Evolutionary conservation across 1,284 basidiomycete genomes (phyloP).

Genomic region (Cutaneotrichosporon dermatis): DNA sequence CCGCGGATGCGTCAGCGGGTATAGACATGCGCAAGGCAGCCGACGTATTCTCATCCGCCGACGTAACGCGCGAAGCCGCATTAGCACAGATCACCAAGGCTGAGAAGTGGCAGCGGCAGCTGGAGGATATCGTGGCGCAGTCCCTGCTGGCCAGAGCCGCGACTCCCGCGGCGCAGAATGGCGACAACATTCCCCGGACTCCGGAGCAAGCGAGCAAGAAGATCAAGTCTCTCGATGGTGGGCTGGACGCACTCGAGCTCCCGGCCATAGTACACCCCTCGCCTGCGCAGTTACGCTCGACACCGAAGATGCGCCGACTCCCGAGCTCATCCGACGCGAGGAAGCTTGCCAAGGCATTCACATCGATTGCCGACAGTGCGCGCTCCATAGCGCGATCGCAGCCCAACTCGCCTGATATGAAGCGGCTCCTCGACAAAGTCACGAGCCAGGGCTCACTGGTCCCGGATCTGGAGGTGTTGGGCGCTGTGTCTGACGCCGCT

Average conservation of each 20-base stretch:
- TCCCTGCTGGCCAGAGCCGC: not conserved
- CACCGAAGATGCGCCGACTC: constrained; percentile 18
- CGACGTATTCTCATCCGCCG: constrained; percentile 14
- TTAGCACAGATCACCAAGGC: constrained; percentile 4
- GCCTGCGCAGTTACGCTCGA: constrained; percentile 5
- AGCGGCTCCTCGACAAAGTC: constrained; percentile 11
- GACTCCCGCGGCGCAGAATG: not conserved
- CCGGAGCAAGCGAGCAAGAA: constrained; percentile 1
- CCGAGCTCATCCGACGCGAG: constrained; percentile 14
- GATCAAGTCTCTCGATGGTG: constrained; percentile 17
- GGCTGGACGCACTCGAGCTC: constrained; percentile 27
- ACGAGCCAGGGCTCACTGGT: constrained; percentile 9
- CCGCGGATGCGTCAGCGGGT: not conserved
- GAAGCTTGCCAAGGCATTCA: constrained; percentile 11
- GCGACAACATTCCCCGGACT: not conserved
- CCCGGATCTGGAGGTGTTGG: constrained; percentile 17
- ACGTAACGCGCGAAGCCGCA: constrained; percentile 13
- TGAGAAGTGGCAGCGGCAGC: constrained; percentile 10
- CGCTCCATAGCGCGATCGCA: constrained; percentile 4
- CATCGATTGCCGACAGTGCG: constrained; percentile 22
- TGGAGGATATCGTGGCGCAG: constrained; percentile 4
- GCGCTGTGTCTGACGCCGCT: constrained; percentile 15
- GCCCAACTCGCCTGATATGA: constrained; percentile 2
- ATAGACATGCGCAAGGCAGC: constrained; percentile 13
- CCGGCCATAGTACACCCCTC: constrained; percentile 14